A percentile compares a stretch with the other conserved stretches of the same genome.
These are phyloP conservation scores for Chrysanthemum seticuspe DNA, from an alignment of 129 eudicot species.

Conservation along the genomic window DNA sequence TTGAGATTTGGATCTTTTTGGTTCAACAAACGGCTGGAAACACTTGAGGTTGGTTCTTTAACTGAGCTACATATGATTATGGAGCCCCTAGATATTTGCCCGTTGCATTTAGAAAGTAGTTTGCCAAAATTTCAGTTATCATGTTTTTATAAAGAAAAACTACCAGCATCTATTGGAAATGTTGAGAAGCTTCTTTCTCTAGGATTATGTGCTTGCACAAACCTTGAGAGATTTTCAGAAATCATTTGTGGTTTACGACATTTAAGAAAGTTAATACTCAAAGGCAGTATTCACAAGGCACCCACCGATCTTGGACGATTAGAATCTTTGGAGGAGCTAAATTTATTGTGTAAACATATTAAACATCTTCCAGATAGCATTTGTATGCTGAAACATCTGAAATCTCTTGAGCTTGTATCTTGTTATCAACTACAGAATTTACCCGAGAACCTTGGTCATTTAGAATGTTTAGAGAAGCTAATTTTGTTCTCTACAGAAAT, in stretches of 20 bases:
- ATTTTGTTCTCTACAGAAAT: background rate
- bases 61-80: background rate
- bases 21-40: background rate
- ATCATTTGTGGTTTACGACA: background rate
- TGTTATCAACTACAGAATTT: constrained; percentile 1
- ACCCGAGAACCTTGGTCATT: background rate
- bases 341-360: background rate
- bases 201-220: background rate
- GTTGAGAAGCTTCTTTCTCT: constrained; percentile 12
- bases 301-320: constrained; percentile 22
- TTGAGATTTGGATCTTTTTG: background rate
- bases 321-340: constrained; percentile 11
- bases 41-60: constrained; percentile 11
- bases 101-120: background rate
- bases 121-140: background rate
- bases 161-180: constrained; percentile 20
- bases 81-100: background rate
- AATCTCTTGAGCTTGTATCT: background rate
- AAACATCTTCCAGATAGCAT: background rate
- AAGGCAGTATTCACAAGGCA: constrained; percentile 11
- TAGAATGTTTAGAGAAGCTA: constrained; percentile 7
- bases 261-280: background rate
- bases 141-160: background rate
- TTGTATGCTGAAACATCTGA: constrained; percentile 22
- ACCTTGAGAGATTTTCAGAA: background rate